phyloP scores from a whole-genome alignment of 495 filamentous ascomycete species.

The Aspergillus hancockii region DNA sequence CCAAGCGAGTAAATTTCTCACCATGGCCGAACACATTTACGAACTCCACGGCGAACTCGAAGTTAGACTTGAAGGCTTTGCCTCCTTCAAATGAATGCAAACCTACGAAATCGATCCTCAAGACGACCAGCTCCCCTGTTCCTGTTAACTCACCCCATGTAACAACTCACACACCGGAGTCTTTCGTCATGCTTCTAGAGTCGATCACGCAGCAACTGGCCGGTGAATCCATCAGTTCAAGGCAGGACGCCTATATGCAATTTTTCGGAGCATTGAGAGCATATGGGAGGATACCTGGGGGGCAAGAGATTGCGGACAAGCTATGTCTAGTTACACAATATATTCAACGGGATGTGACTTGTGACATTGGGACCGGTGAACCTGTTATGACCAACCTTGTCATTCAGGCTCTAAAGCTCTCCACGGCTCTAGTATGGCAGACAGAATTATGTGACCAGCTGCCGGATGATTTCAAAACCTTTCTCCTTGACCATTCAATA shows the following conservation, averaged over 20 bases:
- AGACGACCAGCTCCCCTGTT: slow-evolving; percentile 54
- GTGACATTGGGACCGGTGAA: slow-evolving; percentile 30
- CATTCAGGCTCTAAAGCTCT: slow-evolving; percentile 73
- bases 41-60: slow-evolving; percentile 45
- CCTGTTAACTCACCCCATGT: slow-evolving; percentile 37
- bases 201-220: slow-evolving; percentile 78
- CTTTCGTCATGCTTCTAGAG: slow-evolving; percentile 73
- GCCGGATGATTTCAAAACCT: slow-evolving; percentile 73
- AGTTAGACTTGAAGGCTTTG: slow-evolving; percentile 44
- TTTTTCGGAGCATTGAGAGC: slow-evolving; percentile 73
- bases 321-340: slow-evolving; percentile 73
- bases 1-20: slow-evolving; percentile 79
- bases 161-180: slow-evolving; percentile 39
- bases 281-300: slow-evolving; percentile 73
- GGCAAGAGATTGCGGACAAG: slow-evolving; percentile 70
- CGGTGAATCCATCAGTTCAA: slow-evolving; percentile 62
- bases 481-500: slow-evolving; percentile 78
- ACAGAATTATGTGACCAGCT: slow-evolving; percentile 62
- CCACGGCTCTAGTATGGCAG: slow-evolving; percentile 70
- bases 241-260: slow-evolving; percentile 83
- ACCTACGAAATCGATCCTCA: slow-evolving; percentile 84
- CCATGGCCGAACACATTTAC: slow-evolving; percentile 54
- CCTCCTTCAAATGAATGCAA: slow-evolving; percentile 65
- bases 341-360: slow-evolving; percentile 72
- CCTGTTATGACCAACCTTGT: slow-evolving; percentile 62